Percentiles rank a stretch among this genome's conserved stretches.
These are phyloP conservation scores for Beauveria rudraprayagi DNA, from an alignment of 2,329 filamentous ascomycete genomes.

Conservation along the genomic window DNA sequence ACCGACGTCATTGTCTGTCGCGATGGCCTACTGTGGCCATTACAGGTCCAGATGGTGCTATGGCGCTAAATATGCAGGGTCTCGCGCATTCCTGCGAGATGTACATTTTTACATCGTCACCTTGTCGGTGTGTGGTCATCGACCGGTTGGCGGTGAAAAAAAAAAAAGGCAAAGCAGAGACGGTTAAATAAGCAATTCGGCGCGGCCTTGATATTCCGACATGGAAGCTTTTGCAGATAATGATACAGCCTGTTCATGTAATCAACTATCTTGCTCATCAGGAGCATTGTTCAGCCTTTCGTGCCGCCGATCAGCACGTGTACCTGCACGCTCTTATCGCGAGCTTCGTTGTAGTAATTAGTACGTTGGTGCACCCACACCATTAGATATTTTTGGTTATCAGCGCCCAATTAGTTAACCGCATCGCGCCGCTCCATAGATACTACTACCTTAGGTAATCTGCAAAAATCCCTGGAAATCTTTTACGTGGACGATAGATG, in stretches of 20 bases:
- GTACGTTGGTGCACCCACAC: too few relatives aligned
- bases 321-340: background rate
- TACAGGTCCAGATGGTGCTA: background rate
- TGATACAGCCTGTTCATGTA: background rate
- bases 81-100: background rate
- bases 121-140: background rate
- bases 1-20: slow-evolving; percentile 1
- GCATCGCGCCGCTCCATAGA: too few relatives aligned
- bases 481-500: too few relatives aligned
- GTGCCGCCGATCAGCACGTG: background rate
- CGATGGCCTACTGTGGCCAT: background rate
- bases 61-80: background rate
- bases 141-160: background rate
- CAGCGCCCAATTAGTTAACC: too few relatives aligned
- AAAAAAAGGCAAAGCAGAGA: background rate
- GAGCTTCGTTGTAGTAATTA: background rate
- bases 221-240: too few relatives aligned
- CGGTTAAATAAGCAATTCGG: too few relatives aligned
- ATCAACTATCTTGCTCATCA: background rate
- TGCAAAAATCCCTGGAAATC: too few relatives aligned
- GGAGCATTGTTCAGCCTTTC: background rate
- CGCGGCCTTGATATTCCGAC: too few relatives aligned
- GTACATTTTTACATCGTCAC: background rate
- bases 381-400: too few relatives aligned
- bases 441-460: too few relatives aligned